These are phyloP conservation scores for Lobosporangium transversale DNA, from an alignment of 192 early-diverging fungal genomes.

Conservation along the genomic window DNA sequence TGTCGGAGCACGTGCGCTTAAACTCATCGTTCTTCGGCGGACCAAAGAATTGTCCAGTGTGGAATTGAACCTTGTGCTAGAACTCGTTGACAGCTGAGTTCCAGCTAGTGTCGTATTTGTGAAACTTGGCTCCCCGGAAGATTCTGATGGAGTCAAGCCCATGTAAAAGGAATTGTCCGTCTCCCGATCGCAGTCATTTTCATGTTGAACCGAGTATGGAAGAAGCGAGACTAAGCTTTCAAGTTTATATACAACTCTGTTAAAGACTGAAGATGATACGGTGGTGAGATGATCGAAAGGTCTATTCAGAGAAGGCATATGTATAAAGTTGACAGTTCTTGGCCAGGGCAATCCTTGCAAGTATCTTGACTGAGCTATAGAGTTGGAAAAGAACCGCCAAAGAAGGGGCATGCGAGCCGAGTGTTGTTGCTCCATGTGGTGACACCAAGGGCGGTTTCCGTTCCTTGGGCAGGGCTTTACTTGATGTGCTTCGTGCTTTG, in stretches of 20 bases:
- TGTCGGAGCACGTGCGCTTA: not conserved
- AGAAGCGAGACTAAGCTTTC: not conserved
- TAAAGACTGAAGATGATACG: conserved; percentile 2
- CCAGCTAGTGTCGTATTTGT: too few species aligned
- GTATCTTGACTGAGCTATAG: not conserved
- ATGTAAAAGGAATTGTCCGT: not conserved
- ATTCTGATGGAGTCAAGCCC: too few species aligned
- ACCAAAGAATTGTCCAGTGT: not conserved
- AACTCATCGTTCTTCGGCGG: conserved; percentile 8
- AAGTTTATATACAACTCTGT: not conserved
- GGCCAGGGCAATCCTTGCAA: not conserved
- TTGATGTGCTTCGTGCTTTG: not conserved
- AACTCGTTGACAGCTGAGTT: not conserved
- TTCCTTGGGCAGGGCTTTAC: conserved; percentile 31
- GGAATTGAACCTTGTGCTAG: conserved; percentile 1
- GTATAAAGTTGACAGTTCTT: not conserved
- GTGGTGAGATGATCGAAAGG: conserved; percentile 1
- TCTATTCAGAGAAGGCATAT: not conserved
- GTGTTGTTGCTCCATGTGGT: conserved; percentile 18
- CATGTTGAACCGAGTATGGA: not conserved
- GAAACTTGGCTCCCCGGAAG: too few species aligned
- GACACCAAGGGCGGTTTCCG: conserved; percentile 34
- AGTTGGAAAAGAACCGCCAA: conserved; percentile 12
- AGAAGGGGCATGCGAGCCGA: conserved; percentile 15
- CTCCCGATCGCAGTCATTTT: not conserved